Evolutionary conservation across 148 eudicot genomes (phyloP).

Genomic region (Vaccinium darrowii): DNA sequence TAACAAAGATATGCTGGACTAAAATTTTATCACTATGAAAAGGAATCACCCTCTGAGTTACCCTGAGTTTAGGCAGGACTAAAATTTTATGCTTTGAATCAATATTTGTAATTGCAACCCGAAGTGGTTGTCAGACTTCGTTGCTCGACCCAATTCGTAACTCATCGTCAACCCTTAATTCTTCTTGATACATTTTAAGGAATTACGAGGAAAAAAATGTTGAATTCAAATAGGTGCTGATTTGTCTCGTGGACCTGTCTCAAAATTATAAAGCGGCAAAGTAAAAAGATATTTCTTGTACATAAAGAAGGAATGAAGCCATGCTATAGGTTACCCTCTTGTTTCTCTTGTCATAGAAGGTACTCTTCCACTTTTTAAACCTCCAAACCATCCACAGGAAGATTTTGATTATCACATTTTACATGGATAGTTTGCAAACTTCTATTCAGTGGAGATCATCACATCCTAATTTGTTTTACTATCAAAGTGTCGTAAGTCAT

Average conservation of each 20-base stretch:
- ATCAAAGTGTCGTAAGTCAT: background rate
- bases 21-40: no score
- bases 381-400: no score
- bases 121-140: background rate
- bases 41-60: background rate
- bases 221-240: background rate
- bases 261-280: background rate
- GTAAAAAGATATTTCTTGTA: background rate
- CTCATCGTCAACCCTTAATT: background rate
- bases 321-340: background rate
- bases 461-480: background rate
- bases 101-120: background rate
- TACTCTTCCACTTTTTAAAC: no score
- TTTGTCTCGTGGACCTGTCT: background rate
- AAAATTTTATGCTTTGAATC: background rate
- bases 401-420: no score
- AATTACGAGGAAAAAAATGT: background rate
- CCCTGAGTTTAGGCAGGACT: background rate
- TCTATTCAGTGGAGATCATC: background rate
- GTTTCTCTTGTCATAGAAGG: no score
- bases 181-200: background rate
- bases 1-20: no score
- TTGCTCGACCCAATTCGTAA: constrained; percentile 2
- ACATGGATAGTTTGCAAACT: background rate
- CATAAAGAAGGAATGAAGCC: background rate